Evolutionary conservation across 495 filamentous ascomycete species (phyloP).

Genomic region (Penicillium waksmanii): DNA sequence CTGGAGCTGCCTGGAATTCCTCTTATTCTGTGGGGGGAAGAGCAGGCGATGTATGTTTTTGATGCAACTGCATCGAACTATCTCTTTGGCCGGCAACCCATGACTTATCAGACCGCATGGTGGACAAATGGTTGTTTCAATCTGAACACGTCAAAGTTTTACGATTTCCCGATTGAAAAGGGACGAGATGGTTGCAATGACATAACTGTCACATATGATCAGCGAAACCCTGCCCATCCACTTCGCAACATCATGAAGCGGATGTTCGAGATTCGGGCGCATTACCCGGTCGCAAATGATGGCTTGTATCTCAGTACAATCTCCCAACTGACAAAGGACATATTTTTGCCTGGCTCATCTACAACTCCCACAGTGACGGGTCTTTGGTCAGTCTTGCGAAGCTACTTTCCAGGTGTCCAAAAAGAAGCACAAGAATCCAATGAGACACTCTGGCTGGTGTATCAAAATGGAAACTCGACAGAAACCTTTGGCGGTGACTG

Average conservation of each 20-base stretch:
- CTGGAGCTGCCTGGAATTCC: conserved; percentile 54
- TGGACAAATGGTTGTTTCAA: conserved; percentile 56
- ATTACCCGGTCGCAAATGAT: conserved; percentile 54
- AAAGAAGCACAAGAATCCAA: conserved; percentile 32
- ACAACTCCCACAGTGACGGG: conserved; percentile 50
- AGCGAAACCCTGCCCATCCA: conserved; percentile 56
- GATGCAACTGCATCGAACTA: conserved; percentile 55
- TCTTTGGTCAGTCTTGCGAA: conserved; percentile 51
- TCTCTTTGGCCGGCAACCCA: conserved; percentile 52
- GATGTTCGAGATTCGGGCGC: conserved; percentile 52
- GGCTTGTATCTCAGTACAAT: conserved; percentile 47
- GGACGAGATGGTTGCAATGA: conserved; percentile 50
- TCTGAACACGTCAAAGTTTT: conserved; percentile 48
- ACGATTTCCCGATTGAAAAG: conserved; percentile 48
- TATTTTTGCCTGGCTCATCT: conserved; percentile 49
- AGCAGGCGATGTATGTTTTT: conserved; percentile 55
- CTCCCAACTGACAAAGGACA: conserved; percentile 45
- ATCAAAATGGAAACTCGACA: conserved; percentile 51
- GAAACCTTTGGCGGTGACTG: conserved; percentile 48
- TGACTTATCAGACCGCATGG: conserved; percentile 55
- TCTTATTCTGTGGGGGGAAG: conserved; percentile 54
- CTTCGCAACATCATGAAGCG: conserved; percentile 50
- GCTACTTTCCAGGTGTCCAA: conserved; percentile 46
- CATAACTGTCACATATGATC: conserved; percentile 52
- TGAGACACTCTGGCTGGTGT: conserved; percentile 53